A percentile compares a stretch with the other conserved stretches of the same genome.
Evolutionary conservation across 2,329 filamentous ascomycete genomes (phyloP).

Genomic region (Fusarium haematococcum): DNA sequence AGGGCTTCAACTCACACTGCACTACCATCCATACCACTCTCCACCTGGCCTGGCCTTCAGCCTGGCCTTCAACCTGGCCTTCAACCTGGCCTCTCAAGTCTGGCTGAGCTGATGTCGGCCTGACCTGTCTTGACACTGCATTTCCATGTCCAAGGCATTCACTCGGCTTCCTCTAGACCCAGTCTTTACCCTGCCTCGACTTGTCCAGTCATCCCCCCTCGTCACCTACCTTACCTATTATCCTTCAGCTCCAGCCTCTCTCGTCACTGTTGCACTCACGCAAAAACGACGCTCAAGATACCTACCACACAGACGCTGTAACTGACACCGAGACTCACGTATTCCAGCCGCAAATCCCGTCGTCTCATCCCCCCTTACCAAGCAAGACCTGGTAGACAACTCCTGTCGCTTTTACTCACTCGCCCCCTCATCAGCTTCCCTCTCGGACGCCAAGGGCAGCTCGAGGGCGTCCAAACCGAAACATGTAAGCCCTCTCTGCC

Average conservation of each 20-base stretch:
- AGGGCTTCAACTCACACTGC: slow-evolving; percentile 30
- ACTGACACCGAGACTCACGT: slow-evolving; percentile 39
- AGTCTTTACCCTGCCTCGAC: slow-evolving; percentile 22
- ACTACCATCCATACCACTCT: slow-evolving; percentile 22
- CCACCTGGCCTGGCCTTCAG: slow-evolving; percentile 11
- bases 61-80: background rate
- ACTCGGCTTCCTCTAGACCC: slow-evolving; percentile 24
- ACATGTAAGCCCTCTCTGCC: slow-evolving; percentile 49
- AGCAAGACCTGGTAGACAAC: slow-evolving; percentile 12
- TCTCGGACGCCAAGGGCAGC: slow-evolving; percentile 38
- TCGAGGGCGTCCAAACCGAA: slow-evolving; percentile 44
- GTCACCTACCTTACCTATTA: slow-evolving; percentile 21
- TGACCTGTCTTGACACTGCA: slow-evolving; percentile 34
- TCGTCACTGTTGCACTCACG: slow-evolving; percentile 32
- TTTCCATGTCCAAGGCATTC: slow-evolving; percentile 16
- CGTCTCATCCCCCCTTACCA: slow-evolving; percentile 13
- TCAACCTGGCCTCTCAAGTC: slow-evolving; percentile 15
- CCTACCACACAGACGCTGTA: slow-evolving; percentile 31
- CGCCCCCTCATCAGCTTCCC: slow-evolving; percentile 23
- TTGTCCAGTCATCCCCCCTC: slow-evolving; percentile 18
- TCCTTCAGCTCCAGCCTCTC: slow-evolving; percentile 19
- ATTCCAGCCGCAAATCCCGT: slow-evolving; percentile 37
- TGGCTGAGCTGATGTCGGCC: slow-evolving; percentile 28
- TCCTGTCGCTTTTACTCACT: slow-evolving; percentile 13
- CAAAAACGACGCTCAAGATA: slow-evolving; percentile 34